Conservation (phyloP, 352 stramenopile species). For the Globisporangium alternatum region DNA sequence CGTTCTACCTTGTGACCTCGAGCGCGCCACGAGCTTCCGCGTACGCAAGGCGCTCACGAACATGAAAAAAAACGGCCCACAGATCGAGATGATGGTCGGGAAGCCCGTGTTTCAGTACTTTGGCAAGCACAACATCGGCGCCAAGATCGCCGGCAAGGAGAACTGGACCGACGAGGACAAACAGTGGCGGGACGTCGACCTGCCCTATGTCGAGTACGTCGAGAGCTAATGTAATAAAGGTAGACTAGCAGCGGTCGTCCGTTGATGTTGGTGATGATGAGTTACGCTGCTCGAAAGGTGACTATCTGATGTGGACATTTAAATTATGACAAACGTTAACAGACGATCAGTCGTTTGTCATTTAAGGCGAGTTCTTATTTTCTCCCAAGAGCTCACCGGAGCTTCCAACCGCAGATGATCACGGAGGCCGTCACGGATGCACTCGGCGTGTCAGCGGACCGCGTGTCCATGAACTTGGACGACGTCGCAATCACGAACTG, state of each 20-base stretch:
- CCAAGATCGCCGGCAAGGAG: constrained; percentile 55
- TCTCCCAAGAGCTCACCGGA: not conserved
- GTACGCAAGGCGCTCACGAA: constrained; percentile 48
- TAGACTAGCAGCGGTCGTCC: not conserved
- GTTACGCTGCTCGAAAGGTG: not conserved
- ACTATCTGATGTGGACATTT: not conserved
- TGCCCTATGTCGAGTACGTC: constrained; percentile 73
- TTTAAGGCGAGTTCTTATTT: too few species aligned
- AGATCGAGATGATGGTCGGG: constrained; percentile 70
- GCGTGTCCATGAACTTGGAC: constrained; percentile 43
- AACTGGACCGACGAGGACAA: constrained; percentile 67
- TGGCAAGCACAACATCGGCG: constrained; percentile 46
- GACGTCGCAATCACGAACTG: constrained; percentile 32
- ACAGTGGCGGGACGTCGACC: constrained; percentile 53
- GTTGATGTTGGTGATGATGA: not conserved
- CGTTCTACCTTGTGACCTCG: constrained; percentile 62
- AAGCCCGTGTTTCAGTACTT: constrained; percentile 67
- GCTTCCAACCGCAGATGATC: too few species aligned
- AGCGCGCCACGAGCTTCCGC: constrained; percentile 63
- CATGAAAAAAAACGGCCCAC: constrained; percentile 24
- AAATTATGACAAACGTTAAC: not conserved
- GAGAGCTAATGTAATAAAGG: constrained; percentile 32
- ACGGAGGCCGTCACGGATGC: constrained; percentile 11
- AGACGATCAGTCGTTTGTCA: too few species aligned
- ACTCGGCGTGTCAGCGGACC: constrained; percentile 25